Percentiles rank a stretch among this genome's conserved stretches.
These are phyloP conservation scores for Sutorius australiensis DNA, from an alignment of 768 basidiomycete species.

Conservation along the genomic window DNA sequence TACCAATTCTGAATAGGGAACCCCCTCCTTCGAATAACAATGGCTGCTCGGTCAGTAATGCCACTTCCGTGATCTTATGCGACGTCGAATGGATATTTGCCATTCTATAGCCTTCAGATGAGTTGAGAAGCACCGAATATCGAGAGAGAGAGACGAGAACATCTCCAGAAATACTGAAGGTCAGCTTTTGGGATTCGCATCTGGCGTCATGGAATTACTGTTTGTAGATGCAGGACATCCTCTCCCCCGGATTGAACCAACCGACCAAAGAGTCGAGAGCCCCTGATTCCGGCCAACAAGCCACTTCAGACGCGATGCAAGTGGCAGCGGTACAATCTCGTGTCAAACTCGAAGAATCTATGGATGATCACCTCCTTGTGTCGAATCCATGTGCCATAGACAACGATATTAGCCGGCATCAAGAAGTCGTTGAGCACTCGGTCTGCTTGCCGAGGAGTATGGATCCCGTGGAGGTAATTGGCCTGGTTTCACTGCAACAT, in stretches of 20 bases:
- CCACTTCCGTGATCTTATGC: not conserved
- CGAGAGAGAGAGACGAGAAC: not conserved
- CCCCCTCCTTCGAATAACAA: not conserved
- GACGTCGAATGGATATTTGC: not conserved
- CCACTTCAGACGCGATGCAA: not conserved
- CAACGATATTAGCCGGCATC: not conserved
- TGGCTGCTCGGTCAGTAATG: conserved; percentile 8
- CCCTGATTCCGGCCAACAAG: conserved; percentile 13
- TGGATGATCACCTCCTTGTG: not conserved
- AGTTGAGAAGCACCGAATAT: not conserved
- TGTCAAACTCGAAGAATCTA: not conserved
- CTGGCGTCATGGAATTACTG: not conserved
- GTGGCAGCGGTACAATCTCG: not conserved
- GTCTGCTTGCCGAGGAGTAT: conserved; percentile 3
- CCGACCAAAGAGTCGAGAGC: conserved; percentile 31
- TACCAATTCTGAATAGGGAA: not conserved
- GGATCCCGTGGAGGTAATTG: conserved; percentile 9
- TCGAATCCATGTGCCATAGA: not conserved
- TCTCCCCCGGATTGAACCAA: not conserved
- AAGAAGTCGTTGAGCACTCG: not conserved
- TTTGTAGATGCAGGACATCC: conserved; percentile 4
- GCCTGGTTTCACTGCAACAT: not conserved
- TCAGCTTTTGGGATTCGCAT: conserved; percentile 7
- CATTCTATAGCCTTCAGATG: conserved; percentile 1
- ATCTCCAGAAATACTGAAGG: conserved; percentile 8